These are phyloP conservation scores for Malus sieversii DNA, from an alignment of 306 rosid genomes.

Conservation along the genomic window DNA sequence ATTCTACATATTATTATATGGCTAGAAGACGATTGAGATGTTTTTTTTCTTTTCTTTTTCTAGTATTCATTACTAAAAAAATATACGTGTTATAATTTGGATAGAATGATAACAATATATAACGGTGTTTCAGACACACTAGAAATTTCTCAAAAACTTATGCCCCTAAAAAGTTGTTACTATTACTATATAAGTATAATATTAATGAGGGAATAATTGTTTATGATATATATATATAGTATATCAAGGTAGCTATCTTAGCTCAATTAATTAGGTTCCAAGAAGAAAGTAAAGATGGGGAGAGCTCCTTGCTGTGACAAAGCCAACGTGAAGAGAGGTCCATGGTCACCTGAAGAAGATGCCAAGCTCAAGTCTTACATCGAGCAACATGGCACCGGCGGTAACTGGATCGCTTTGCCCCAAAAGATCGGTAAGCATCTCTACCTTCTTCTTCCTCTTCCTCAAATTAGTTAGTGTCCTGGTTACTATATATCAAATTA, in stretches of 20 bases:
- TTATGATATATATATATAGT: conserved; percentile 5
- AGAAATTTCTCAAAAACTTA: background rate
- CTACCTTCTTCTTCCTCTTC: background rate
- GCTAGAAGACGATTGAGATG: background rate
- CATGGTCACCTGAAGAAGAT: conserved; percentile 93
- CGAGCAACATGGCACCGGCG: conserved; percentile 74
- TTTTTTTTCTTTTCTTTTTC: too few species aligned
- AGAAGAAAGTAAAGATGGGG: conserved; percentile 45
- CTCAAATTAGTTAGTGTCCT: background rate
- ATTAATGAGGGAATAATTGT: background rate
- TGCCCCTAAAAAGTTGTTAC: background rate
- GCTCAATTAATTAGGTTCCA: background rate
- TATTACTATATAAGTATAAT: background rate
- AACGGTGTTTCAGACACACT: too few species aligned
- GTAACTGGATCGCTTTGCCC: conserved; percentile 93
- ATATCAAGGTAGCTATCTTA: background rate
- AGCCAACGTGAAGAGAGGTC: conserved; percentile 95
- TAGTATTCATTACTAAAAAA: too few species aligned
- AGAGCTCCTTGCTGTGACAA: conserved; percentile 98
- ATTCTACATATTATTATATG: too few species aligned
- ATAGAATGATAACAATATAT: too few species aligned
- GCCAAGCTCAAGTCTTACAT: conserved; percentile 76
- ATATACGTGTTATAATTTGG: too few species aligned
- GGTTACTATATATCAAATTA: background rate
- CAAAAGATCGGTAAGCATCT: conserved; percentile 54